Base-by-base conservation (phyloP, 495 filamentous ascomycete species). In the Penicillium crystallinum region DNA sequence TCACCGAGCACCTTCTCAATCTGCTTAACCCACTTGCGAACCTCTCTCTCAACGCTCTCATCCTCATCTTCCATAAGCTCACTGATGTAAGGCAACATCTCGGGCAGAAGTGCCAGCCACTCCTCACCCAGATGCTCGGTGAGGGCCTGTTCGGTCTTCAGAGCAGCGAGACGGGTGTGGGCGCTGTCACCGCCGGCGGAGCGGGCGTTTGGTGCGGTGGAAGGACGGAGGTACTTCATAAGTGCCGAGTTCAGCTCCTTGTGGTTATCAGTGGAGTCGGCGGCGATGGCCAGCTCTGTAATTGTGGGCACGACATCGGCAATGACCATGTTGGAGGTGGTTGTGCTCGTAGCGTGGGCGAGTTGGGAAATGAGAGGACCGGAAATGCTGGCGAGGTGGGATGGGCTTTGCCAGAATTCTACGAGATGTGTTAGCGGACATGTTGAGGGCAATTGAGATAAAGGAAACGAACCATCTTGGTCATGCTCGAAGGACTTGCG, bases 41-140 rank as follows among this genome's bases (percentile, higher is more conserved):
- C 88, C 74, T 96, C 92, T 57, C 83, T 73, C 76, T 97, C 93
- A 34, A 98, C 91, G 21, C 68, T 74, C 69, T 97, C 92, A 56
- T 97, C 90, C 56, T 96, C 93, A 67, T 98, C 93, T 67, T 98
- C 95, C 75, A 93, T 87, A 55, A 95, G 62, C 70, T 98, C 93
- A 54, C 87, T 91, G 44, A 98, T 93, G 48, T 89, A 87, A 29
- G 93, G 93, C 57, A 97, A 72, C 84, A 96, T 96, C 78, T 98
- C 92, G 0, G 91, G 88, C 65, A 97, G 69, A 66, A 91, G 75
- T 2, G 81, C 78, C 52, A 97, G 68, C 95, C 95, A 97, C 57
- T 97, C 93, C 59, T 97, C 90, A 19, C 90, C 91, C 19, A 97
- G 68, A 47, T 81, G 75, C 46, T 83, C 79, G 18, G 90, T 91